A percentile compares a stretch with the other conserved stretches of the same genome.
Evolutionary conservation across 1,284 basidiomycete species (phyloP).

Genomic region (Microstroma glucosiphilum): DNA sequence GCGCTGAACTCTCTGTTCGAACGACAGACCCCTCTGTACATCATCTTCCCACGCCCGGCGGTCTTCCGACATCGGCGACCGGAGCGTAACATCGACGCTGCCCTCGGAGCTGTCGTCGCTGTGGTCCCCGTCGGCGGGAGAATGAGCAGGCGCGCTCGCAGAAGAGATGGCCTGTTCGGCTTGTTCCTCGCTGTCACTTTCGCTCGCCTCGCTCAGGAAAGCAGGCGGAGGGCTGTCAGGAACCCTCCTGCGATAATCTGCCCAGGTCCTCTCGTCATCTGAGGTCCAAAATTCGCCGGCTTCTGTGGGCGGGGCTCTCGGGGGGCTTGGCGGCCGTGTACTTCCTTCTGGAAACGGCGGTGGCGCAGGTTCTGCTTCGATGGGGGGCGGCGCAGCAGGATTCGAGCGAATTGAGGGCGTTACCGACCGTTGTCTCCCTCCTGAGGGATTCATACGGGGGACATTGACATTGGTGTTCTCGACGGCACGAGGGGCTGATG

Average conservation of each 20-base stretch:
- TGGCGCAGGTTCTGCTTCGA: neutral
- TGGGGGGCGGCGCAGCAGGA: neutral
- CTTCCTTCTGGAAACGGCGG: slow-evolving; percentile 5
- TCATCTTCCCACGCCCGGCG: slow-evolving; percentile 3
- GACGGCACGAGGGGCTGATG: neutral
- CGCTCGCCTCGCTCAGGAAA: neutral
- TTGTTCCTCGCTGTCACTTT: neutral
- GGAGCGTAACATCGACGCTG: neutral
- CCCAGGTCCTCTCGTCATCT: neutral
- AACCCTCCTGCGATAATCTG: neutral
- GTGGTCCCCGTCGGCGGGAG: neutral
- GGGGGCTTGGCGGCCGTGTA: neutral
- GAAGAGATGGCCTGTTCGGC: neutral
- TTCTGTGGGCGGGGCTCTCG: neutral
- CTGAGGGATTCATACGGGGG: neutral
- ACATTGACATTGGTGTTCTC: neutral
- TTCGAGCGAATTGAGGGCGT: neutral
- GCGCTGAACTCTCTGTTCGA: neutral
- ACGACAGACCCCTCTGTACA: neutral
- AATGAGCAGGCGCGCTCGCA: neutral
- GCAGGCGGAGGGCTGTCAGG: slow-evolving; percentile 5
- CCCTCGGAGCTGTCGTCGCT: neutral
- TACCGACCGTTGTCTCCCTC: neutral
- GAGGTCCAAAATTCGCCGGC: neutral
- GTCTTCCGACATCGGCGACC: neutral